Evolutionary conservation across 2,329 filamentous ascomycete species (phyloP).

Genomic region (Cercospora sp.): DNA sequence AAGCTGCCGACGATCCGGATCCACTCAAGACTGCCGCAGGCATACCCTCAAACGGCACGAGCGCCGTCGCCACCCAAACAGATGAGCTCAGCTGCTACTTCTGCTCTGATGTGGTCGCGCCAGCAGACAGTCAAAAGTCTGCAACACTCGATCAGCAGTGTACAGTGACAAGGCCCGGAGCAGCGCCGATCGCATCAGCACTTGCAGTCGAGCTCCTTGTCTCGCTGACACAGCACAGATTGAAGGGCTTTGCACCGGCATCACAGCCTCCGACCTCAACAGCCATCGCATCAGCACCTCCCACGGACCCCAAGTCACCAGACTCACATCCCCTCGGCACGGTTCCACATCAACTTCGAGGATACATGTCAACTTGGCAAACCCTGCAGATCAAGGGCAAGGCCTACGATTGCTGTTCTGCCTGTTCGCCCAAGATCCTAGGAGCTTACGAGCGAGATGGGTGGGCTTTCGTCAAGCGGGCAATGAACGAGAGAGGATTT

Average conservation of each 20-base stretch:
- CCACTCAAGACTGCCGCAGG: slow-evolving; percentile 28
- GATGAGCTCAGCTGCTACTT: slow-evolving; percentile 90
- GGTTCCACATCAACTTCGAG: slow-evolving; percentile 78
- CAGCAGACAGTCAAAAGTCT: slow-evolving; percentile 89
- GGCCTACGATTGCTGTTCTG: slow-evolving; percentile 79
- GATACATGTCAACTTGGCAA: slow-evolving; percentile 72
- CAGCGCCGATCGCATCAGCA: slow-evolving; percentile 88
- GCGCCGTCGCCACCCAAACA: slow-evolving; percentile 29
- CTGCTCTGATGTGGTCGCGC: slow-evolving; percentile 95
- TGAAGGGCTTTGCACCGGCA: slow-evolving; percentile 43
- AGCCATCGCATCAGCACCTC: slow-evolving; percentile 36
- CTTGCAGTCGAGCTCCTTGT: slow-evolving; percentile 87
- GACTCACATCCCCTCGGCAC: slow-evolving; percentile 60
- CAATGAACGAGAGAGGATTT: slow-evolving; percentile 72
- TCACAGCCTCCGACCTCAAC: slow-evolving; percentile 31
- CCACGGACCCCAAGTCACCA: slow-evolving; percentile 34
- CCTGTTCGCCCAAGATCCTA: slow-evolving; percentile 71
- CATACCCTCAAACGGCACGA: slow-evolving; percentile 19
- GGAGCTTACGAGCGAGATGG: slow-evolving; percentile 65
- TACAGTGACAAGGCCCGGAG: slow-evolving; percentile 90
- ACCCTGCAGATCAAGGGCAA: slow-evolving; percentile 71
- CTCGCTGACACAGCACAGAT: slow-evolving; percentile 73
- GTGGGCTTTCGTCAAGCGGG: slow-evolving; percentile 75
- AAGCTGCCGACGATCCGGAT: slow-evolving; percentile 27
- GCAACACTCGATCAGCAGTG: slow-evolving; percentile 97